Percentiles rank a stretch among this genome's conserved stretches.
Evolutionary conservation across 257 asterid species (phyloP).

Genomic region (Solanum pimpinellifolium): DNA sequence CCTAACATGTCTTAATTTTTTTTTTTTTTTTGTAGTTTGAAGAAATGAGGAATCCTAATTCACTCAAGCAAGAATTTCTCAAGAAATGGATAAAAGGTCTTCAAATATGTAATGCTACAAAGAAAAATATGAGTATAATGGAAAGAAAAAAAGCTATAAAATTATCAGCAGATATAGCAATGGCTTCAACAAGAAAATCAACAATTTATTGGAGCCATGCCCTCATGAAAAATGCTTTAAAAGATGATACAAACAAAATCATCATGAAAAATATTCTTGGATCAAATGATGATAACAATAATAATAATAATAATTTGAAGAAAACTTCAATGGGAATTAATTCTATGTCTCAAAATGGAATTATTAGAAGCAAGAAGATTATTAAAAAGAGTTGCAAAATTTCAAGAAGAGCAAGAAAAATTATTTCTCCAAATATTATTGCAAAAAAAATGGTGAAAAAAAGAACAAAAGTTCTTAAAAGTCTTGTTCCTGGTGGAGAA

Average conservation of each 20-base stretch:
- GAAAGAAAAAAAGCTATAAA: constrained; percentile 63
- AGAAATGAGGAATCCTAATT: constrained; percentile 27
- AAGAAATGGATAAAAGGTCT: constrained; percentile 71
- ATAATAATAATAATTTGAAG: neutral
- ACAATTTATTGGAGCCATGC: constrained; percentile 46
- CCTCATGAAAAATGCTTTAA: constrained; percentile 19
- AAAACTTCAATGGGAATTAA: neutral
- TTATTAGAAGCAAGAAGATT: constrained; percentile 29
- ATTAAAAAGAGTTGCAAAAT: constrained; percentile 19
- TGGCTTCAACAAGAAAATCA: constrained; percentile 51
- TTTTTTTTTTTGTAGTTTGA: neutral
- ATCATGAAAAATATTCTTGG: constrained; percentile 29
- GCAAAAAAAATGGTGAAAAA: constrained; percentile 41
- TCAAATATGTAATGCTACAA: constrained; percentile 23
- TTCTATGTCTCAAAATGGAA: constrained; percentile 15
- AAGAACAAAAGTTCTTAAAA: constrained; percentile 54
- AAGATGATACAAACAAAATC: constrained; percentile 1
- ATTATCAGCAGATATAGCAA: constrained; percentile 68
- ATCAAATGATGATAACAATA: neutral
- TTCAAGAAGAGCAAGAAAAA: neutral
- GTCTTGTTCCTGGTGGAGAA: constrained; percentile 76
- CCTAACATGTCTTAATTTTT: neutral
- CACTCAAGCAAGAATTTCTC: constrained; percentile 54
- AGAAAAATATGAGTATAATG: constrained; percentile 32
- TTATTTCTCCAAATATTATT: constrained; percentile 10